Evolutionary conservation across 345 rosid genomes (phyloP).

Genomic region (Euphorbia pulcherrima): DNA sequence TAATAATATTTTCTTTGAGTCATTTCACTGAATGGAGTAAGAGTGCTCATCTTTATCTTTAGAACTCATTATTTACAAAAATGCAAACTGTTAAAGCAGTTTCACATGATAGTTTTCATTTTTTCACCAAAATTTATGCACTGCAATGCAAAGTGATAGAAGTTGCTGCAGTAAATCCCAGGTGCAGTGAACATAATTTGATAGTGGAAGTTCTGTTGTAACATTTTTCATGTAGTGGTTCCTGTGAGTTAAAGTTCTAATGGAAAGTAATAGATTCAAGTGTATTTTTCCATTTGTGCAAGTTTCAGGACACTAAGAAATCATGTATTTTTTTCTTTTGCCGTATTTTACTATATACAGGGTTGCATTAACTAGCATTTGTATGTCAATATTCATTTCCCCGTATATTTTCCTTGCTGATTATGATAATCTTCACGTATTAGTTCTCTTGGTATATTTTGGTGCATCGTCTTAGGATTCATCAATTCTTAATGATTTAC

Average conservation of each 20-base stretch:
- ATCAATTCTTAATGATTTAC: too few species aligned
- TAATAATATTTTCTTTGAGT: background rate
- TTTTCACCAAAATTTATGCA: background rate
- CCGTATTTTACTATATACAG: background rate
- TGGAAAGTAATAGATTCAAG: background rate
- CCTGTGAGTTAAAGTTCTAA: background rate
- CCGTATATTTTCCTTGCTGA: background rate
- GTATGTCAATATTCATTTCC: background rate
- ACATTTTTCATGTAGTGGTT: background rate
- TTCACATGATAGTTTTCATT: background rate
- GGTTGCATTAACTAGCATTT: background rate
- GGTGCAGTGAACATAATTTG: background rate
- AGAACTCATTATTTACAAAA: too few species aligned
- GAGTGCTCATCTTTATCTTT: background rate
- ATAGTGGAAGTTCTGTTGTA: background rate
- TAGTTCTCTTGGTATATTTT: slow-evolving; percentile 5
- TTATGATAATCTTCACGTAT: background rate
- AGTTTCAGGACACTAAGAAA: background rate
- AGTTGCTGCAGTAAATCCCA: background rate
- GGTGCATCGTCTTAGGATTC: background rate
- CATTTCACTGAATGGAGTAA: background rate
- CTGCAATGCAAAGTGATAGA: background rate
- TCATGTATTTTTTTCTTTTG: background rate
- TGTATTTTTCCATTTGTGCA: background rate
- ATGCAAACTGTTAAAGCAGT: too few species aligned